Evolutionary conservation across 2,329 filamentous ascomycete species (phyloP).

Genomic region (Pseudogymnoascus sp.): DNA sequence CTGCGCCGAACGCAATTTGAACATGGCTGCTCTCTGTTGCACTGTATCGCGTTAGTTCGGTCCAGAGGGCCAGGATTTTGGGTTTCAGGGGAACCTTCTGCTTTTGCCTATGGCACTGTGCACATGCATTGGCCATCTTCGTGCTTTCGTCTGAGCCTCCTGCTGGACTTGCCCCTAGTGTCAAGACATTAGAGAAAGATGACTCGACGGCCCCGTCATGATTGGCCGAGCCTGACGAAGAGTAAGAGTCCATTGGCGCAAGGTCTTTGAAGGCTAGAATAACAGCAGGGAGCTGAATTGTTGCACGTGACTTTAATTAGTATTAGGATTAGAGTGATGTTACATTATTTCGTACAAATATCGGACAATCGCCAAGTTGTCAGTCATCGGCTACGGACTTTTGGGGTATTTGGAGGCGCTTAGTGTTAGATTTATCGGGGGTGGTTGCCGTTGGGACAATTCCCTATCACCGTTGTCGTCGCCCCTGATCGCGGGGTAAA

Average conservation of each 20-base stretch:
- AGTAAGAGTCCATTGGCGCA: neutral
- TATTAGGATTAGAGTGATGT: neutral
- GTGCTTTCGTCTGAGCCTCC: neutral
- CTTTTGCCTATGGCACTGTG: conserved; percentile 11
- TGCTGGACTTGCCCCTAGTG: neutral
- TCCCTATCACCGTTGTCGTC: neutral
- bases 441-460: neutral
- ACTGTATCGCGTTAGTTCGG: neutral
- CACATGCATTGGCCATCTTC: conserved; percentile 12
- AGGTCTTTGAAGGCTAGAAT: neutral
- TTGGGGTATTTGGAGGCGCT: neutral
- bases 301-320: neutral
- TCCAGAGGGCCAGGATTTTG: neutral
- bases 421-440: neutral
- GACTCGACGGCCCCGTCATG: neutral
- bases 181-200: neutral
- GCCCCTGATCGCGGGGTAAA: neutral
- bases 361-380: neutral
- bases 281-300: neutral
- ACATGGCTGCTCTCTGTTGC: conserved; percentile 9
- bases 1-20: conserved; percentile 11
- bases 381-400: neutral
- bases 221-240: neutral
- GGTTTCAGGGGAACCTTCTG: conserved; percentile 6
- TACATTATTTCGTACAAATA: conserved; percentile 1